Base-by-base conservation (phyloP, 257 asterid genomes). In the Penstemon barbatus region DNA sequence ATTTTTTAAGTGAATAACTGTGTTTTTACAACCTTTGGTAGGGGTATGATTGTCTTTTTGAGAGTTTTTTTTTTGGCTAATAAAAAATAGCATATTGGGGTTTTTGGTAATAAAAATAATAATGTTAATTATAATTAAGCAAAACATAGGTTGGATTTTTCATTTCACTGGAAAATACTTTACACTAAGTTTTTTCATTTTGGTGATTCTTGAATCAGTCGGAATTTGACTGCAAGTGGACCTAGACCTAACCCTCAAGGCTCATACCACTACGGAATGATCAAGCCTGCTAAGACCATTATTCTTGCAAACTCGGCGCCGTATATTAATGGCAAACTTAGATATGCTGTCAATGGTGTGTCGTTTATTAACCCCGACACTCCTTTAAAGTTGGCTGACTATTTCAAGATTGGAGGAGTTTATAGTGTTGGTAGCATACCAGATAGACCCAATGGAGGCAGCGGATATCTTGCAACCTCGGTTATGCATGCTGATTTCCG, bases 191-290 rank as follows among this genome's bases (percentile, higher is more conserved):
- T 58, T 40, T 61, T 71, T 69, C 49, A 48, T n/a, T 59, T 51
- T 67, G 63, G 61, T 80, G 75, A 33, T 74, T 77, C 12, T 76
- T 46, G 56, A 11, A 78, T 63, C 89, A 90, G 99, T 7, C 77
- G 90, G 83, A 87, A 94, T 66, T 78, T 94, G 58, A 89, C 96
- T 3, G 97, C 99, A 4, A 94, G 95, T 66, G 97, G 93, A n/a
- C 97, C 99, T 6, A 84, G 99, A 69, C 99, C 97, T 3, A 94
- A 94, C 59, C 97, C 99, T 11, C 99, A 94, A 77, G 99, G 99
- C 48, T 94, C 99, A 1, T 94, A 91, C 83, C 99, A 89, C 66
- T 94, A 94, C 10, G 97, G 99, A 49, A 15, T 80, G 90, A 85
- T 91, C 86, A 89, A 87, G 79, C 88, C 92, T 2, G 74, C 86